A percentile compares a stretch with the other conserved stretches of the same genome.
phyloP scores from a whole-genome alignment of 176 grass and related monocot genomes.

The Themeda triandra region DNA sequence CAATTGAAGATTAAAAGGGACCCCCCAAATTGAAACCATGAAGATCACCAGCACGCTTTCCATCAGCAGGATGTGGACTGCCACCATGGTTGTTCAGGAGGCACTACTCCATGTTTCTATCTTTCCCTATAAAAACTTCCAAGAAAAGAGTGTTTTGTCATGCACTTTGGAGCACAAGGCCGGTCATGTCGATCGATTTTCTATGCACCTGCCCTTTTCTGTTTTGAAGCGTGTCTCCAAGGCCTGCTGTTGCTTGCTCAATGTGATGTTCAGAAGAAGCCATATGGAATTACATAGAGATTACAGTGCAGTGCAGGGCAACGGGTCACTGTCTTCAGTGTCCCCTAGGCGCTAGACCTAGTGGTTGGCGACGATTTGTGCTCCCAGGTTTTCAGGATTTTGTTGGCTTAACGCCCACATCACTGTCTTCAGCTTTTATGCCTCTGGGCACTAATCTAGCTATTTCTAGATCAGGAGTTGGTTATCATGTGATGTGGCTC shows the following conservation, averaged over 20 bases:
- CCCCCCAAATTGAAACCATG: background rate
- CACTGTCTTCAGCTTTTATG: conserved; percentile 54
- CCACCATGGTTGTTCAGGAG: conserved; percentile 39
- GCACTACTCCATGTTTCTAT: conserved; percentile 54
- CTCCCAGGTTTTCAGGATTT: conserved; percentile 72
- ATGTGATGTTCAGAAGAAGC: background rate
- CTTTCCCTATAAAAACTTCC: conserved; percentile 22
- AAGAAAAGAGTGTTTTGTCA: conserved; percentile 33
- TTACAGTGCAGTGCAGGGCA: background rate
- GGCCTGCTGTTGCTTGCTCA: background rate
- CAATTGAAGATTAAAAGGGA: background rate
- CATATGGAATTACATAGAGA: background rate
- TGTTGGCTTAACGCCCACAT: conserved; percentile 70
- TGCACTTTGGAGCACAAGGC: conserved; percentile 44
- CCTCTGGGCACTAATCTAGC: conserved; percentile 20
- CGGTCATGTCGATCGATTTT: conserved; percentile 44
- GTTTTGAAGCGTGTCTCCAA: conserved; percentile 1
- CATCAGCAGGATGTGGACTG: conserved; percentile 44
- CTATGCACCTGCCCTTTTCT: conserved; percentile 31
- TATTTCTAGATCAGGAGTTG: conserved; percentile 26
- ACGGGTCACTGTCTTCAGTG: conserved; percentile 55
- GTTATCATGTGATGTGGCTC: conserved; percentile 38
- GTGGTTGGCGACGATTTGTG: conserved; percentile 55
- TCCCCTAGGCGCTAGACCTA: conserved; percentile 50
- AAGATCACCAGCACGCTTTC: conserved; percentile 9